Evolutionary conservation across 352 stramenopile species (phyloP).

Genomic region (Pythium aphanidermatum): DNA sequence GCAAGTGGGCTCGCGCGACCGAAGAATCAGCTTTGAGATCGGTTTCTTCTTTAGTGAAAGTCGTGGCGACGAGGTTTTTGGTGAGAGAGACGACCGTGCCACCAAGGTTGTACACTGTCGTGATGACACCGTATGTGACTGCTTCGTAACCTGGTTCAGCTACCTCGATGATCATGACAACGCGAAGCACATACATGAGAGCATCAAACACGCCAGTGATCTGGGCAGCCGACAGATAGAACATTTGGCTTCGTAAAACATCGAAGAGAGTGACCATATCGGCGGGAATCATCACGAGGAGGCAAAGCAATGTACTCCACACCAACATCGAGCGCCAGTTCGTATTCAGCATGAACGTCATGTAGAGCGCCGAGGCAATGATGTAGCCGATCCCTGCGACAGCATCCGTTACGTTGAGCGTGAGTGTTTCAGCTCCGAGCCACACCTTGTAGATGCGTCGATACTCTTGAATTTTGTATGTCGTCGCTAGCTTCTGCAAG

Average conservation of each 20-base stretch:
- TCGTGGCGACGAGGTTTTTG: slow-evolving; percentile 1
- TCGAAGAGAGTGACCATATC: slow-evolving; percentile 13
- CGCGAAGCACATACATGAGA: slow-evolving; percentile 1
- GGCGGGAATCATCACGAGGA: slow-evolving; percentile 4
- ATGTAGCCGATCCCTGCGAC: background rate
- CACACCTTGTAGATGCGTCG: slow-evolving; percentile 2
- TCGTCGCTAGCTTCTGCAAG: background rate
- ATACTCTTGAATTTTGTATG: background rate
- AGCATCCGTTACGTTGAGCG: slow-evolving; percentile 1
- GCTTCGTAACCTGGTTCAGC: slow-evolving; percentile 16
- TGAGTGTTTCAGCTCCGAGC: background rate
- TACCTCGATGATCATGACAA: slow-evolving; percentile 16
- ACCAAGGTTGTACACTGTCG: slow-evolving; percentile 13
- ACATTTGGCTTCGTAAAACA: slow-evolving; percentile 3
- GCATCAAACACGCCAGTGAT: slow-evolving; percentile 1
- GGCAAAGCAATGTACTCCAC: background rate
- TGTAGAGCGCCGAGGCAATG: background rate
- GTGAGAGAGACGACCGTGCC: slow-evolving; percentile 1
- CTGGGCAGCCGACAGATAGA: slow-evolving; percentile 5
- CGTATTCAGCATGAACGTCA: slow-evolving; percentile 8
- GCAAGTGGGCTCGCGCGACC: too few relatives aligned
- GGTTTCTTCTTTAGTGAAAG: too few relatives aligned
- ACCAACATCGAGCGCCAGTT: slow-evolving; percentile 14
- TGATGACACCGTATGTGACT: slow-evolving; percentile 15
- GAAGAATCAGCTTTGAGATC: too few relatives aligned